Conservation (phyloP, 805 yeast species). For the Candida pseudoglaebosa region DNA sequence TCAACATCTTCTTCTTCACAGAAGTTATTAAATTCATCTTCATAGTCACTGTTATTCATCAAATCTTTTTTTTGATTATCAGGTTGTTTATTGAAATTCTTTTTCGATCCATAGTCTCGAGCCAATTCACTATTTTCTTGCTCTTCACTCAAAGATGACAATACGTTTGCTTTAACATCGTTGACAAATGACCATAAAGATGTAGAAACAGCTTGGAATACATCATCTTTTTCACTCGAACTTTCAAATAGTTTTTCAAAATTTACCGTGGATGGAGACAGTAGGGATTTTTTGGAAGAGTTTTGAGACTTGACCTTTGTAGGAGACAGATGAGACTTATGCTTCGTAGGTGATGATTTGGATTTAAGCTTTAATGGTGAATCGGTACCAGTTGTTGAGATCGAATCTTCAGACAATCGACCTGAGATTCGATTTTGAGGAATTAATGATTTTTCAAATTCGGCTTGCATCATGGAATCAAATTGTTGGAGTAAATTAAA, state of each 20-base stretch:
- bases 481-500: conserved; percentile 61
- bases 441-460: conserved; percentile 49
- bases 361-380: conserved; percentile 26
- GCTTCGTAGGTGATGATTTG: conserved; percentile 2
- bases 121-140: neutral
- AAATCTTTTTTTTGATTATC: too few relatives aligned
- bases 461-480: conserved; percentile 62
- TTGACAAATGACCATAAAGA: conserved; percentile 43
- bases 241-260: conserved; percentile 4
- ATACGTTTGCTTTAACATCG: conserved; percentile 35
- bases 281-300: conserved; percentile 18
- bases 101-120: neutral
- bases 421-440: conserved; percentile 5
- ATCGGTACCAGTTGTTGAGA: conserved; percentile 19
- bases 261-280: conserved; percentile 2
- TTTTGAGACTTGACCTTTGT: conserved; percentile 12
- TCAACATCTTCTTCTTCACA: conserved; percentile 5
- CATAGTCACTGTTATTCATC: conserved; percentile 14
- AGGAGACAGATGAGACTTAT: conserved; percentile 7
- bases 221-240: conserved; percentile 21
- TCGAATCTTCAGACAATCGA: conserved; percentile 24
- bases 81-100: too few relatives aligned
- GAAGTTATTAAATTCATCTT: conserved; percentile 4
- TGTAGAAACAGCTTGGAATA: conserved; percentile 38
- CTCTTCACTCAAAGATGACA: conserved; percentile 22